Evolutionary conservation across 176 grass and related monocot genomes (phyloP).

Genomic region (Oryza punctata): DNA sequence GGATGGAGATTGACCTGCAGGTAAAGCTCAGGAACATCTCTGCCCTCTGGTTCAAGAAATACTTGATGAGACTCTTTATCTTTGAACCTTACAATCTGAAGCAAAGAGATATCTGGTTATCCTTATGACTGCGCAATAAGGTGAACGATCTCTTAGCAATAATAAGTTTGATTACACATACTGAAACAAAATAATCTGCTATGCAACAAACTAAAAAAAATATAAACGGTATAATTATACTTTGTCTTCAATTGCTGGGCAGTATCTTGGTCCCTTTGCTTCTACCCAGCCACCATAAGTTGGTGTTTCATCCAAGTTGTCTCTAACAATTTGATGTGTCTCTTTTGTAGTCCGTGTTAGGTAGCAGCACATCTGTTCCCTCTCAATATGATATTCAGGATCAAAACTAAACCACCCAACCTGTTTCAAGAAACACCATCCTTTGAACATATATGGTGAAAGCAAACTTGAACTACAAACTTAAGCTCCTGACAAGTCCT

Average conservation of each 20-base stretch:
- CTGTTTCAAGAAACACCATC: conserved; percentile 58
- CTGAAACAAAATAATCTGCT: neutral
- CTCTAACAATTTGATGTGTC: conserved; percentile 86
- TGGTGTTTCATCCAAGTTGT: conserved; percentile 91
- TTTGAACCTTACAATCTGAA: conserved; percentile 95
- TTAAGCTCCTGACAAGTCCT: conserved; percentile 8
- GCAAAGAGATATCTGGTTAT: conserved; percentile 39
- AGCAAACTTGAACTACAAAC: conserved; percentile 21
- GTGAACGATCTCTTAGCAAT: neutral
- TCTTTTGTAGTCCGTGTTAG: conserved; percentile 87
- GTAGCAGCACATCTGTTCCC: conserved; percentile 98
- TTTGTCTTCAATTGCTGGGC: conserved; percentile 98
- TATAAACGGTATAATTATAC: conserved; percentile 33
- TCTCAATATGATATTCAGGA: conserved; percentile 77
- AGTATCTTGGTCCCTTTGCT: conserved; percentile 96
- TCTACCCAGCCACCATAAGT: conserved; percentile 99
- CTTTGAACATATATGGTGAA: conserved; percentile 18
- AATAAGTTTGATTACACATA: conserved; percentile 4
- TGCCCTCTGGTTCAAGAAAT: conserved; percentile 98
- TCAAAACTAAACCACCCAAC: conserved; percentile 99
- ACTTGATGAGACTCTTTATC: conserved; percentile 98
- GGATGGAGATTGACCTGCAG: conserved; percentile 62
- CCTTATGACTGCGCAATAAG: neutral
- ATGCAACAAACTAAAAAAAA: conserved; percentile 19
- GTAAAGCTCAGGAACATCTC: conserved; percentile 94